A percentile compares a stretch with the other conserved stretches of the same genome.
phyloP scores from a whole-genome alignment of 164 flowering plant genomes.

The Saururus chinensis region DNA sequence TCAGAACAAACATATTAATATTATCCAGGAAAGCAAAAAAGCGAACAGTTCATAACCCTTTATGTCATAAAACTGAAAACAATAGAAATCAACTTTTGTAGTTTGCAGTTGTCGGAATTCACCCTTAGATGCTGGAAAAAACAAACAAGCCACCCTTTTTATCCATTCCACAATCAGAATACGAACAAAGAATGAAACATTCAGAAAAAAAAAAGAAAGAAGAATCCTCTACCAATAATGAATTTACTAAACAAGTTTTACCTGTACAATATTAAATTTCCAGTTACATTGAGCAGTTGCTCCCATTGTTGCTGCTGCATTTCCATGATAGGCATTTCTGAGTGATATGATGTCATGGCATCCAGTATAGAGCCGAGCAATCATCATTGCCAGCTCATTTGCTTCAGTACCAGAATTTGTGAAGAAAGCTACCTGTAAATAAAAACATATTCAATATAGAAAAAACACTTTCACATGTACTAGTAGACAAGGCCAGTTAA shows the following conservation, averaged over 20 bases:
- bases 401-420: slow-evolving; percentile 99
- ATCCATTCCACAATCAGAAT: not conserved
- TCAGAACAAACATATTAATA: too few relatives aligned
- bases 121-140: too few relatives aligned
- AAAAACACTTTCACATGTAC: not conserved
- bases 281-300: slow-evolving; percentile 73
- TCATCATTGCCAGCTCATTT: slow-evolving; percentile 89
- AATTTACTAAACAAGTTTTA: slow-evolving; percentile 6
- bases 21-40: too few relatives aligned
- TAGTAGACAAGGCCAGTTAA: too few relatives aligned
- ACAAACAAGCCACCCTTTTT: too few relatives aligned
- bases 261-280: slow-evolving; percentile 87
- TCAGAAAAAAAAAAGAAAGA: too few relatives aligned
- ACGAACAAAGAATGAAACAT: too few relatives aligned
- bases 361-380: slow-evolving; percentile 77
- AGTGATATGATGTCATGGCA: slow-evolving; percentile 69
- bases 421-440: slow-evolving; percentile 73
- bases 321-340: slow-evolving; percentile 89
- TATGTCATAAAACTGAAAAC: too few relatives aligned
- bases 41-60: too few relatives aligned
- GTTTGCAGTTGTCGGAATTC: too few relatives aligned
- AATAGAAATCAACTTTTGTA: too few relatives aligned
- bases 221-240: too few relatives aligned
- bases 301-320: slow-evolving; percentile 92
- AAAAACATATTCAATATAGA: not conserved